Evolutionary conservation across 169 alveolate genomes (phyloP), one percentile per base, ranked within the genome.

Genomic region (Plasmodium knowlesi): DNA sequence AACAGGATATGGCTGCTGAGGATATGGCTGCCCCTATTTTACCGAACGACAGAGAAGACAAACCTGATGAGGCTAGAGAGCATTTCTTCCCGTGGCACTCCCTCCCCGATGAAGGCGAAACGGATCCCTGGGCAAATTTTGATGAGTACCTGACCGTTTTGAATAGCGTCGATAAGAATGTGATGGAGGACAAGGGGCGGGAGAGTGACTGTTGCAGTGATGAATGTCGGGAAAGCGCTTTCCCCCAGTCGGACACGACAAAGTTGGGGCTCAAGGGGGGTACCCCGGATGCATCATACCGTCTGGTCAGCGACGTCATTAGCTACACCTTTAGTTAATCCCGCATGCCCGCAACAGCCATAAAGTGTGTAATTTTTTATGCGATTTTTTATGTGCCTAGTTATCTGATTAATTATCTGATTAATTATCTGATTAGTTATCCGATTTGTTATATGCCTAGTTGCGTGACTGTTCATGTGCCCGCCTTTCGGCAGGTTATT

Each of bases 201-300:
- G 93, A 84, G 28, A 84, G 93, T 25, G 93, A 84, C 79, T 32
- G 79, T 16, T 72, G 93, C 54, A 71, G 78, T 28, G 78, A 82
- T 25, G 93, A 84, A 37, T 82, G 34, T 25, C 79, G 28, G 28
- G 50, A 74, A 25, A 54, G 39, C 14, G 22, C n/a, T 6, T n/a
- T 72, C 19, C n/a, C 76, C 4, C 25, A 43, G 34, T 3, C 28
- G 37, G 84, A 41, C 16, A 12, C 4, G 50, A 70, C 57, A n/a
- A 84, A 72, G 73, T 3, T 16, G 54, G 73, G 28, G 4, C 32
- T 22, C 19, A 50, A 28, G 54, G 79, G 54, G 10, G 84, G 70
- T 32, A 28, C 28, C 16, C 50, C 70, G 30, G 39, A 37, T 16
- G 12, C 50, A 4, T 37, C 50, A 28, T 61, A 14, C 70, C 39